Base-by-base conservation (phyloP, 1,139 yeast species). In the Taiozyma sp. region DNA sequence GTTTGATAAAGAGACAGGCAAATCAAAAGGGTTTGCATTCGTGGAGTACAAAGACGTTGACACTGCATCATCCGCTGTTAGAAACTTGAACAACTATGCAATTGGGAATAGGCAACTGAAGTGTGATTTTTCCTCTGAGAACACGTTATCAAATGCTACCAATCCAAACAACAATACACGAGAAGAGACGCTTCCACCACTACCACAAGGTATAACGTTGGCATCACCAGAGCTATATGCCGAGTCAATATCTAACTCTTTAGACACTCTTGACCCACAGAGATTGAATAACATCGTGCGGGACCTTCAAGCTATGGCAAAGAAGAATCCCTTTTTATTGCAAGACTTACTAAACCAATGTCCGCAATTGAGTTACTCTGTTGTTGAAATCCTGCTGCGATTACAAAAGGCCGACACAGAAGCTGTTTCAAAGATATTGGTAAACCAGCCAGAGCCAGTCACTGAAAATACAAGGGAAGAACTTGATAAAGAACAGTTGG, bases 21-120 rank as follows among this genome's bases (percentile, higher is more conserved):
- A 85, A 63, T 88, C 96, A 19, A 89, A 86, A 66, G 98, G 98
- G 1, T 88, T 81, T 66, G 97, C 96, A 3, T 88, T 86, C 60
- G 85, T 91, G 22, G 91, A 87, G 59, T 91, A 87, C 43, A 49
- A 53, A 43, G 75, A 78, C 56, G 61, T 71, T 21, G 96, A 88
- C 59, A 87, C 97, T 0, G 97, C 97, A 1, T 83, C 88, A 2
- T 84, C 95, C 16, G 98, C 98, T 0, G 96, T 90, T 21, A 74
- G 98, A 53, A 93, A 91, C 68, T 72, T 91, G 58, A 88, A 88
- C 66, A 87, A 88, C 57, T 85, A 85, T 69, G 76, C 80, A 32
- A 79, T 91, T 46, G 96, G 96, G 1, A 80, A 81, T 52, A 72
- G 96, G 54, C 73, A 72, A 45, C 69, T 91, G 48, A 81, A 85